Percentiles rank a stretch among this genome's conserved stretches.
These are phyloP conservation scores for Coemansia javaensis DNA, from an alignment of 192 early-diverging fungal genomes.

Conservation along the genomic window DNA sequence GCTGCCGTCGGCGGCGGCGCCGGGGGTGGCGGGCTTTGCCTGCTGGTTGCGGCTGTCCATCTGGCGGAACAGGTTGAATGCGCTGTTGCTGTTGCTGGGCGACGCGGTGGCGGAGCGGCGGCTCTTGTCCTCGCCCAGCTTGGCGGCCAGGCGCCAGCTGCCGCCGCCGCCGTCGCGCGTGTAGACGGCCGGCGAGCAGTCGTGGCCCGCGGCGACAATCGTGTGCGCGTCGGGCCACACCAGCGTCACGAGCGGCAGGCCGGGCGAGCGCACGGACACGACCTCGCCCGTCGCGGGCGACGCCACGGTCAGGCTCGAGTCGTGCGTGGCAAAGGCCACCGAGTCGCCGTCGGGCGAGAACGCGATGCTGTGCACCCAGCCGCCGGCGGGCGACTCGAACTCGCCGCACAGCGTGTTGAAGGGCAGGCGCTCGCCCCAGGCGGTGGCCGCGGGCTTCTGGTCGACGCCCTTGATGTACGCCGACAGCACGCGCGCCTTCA, in stretches of 20 bases:
- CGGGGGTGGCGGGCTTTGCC: conserved; percentile 12
- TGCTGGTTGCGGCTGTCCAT: conserved; percentile 84
- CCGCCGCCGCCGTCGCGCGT: conserved; percentile 50
- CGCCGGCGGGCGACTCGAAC: conserved; percentile 65
- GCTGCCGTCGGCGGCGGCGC: conserved; percentile 31
- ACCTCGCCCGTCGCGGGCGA: conserved; percentile 60
- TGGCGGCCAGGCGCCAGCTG: conserved; percentile 54
- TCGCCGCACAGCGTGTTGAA: conserved; percentile 92
- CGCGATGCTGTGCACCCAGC: conserved; percentile 90
- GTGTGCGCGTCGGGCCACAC: conserved; percentile 70
- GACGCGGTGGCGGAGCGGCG: conserved; percentile 42
- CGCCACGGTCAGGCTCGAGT: conserved; percentile 76
- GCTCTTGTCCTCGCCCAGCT: conserved; percentile 75
- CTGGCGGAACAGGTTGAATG: conserved; percentile 80
- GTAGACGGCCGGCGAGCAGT: conserved; percentile 86
- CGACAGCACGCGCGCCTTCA: conserved; percentile 91
- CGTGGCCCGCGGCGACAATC: conserved; percentile 87
- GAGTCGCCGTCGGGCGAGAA: conserved; percentile 83
- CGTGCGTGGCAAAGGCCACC: conserved; percentile 82
- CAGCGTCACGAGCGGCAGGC: conserved; percentile 74
- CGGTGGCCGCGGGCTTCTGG: conserved; percentile 74
- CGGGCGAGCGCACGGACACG: conserved; percentile 55
- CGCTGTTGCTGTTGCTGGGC: conserved; percentile 60
- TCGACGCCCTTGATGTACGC: conserved; percentile 95
- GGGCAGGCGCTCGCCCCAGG: conserved; percentile 92